phyloP scores from a whole-genome alignment of 2,329 filamentous ascomycete species.

The Endoconidiophora laricicola region DNA sequence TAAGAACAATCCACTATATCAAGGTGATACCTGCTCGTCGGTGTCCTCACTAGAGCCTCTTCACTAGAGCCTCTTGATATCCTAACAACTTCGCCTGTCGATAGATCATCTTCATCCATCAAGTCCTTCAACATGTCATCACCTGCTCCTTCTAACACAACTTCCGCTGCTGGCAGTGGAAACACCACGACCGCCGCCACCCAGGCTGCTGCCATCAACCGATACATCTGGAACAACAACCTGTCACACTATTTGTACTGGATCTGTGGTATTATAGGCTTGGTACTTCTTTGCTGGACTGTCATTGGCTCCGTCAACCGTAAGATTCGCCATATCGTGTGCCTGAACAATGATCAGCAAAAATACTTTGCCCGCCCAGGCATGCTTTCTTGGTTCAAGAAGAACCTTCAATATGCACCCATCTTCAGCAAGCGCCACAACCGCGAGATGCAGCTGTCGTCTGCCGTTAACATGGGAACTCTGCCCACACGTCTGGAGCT shows the following conservation, averaged over 20 bases:
- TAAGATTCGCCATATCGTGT: conserved; percentile 57
- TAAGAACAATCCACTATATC: too few species aligned
- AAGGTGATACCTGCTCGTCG: too few species aligned
- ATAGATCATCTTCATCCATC: neutral
- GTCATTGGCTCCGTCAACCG: conserved; percentile 41
- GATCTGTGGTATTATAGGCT: conserved; percentile 47
- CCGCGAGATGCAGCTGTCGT: conserved; percentile 45
- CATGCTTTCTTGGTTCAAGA: conserved; percentile 13
- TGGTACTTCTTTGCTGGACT: conserved; percentile 50
- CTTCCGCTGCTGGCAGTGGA: conserved; percentile 12
- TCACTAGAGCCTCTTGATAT: too few species aligned
- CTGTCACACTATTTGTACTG: conserved; percentile 45
- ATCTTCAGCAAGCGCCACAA: conserved; percentile 50
- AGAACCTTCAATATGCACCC: conserved; percentile 37
- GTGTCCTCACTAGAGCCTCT: too few species aligned
- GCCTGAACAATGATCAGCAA: conserved; percentile 64
- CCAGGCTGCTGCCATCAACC: conserved; percentile 16
- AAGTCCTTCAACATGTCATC: neutral
- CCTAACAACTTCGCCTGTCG: neutral
- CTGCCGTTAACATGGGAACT: conserved; percentile 42
- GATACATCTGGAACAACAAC: conserved; percentile 31
- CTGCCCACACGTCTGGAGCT: conserved; percentile 48
- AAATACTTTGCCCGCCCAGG: conserved; percentile 43
- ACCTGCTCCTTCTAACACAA: conserved; percentile 1
- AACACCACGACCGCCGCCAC: conserved; percentile 8